Evolutionary conservation across 805 yeast species (phyloP), one percentile per base, ranked within the genome.

Genomic region (Priceomyces melissophilus): DNA sequence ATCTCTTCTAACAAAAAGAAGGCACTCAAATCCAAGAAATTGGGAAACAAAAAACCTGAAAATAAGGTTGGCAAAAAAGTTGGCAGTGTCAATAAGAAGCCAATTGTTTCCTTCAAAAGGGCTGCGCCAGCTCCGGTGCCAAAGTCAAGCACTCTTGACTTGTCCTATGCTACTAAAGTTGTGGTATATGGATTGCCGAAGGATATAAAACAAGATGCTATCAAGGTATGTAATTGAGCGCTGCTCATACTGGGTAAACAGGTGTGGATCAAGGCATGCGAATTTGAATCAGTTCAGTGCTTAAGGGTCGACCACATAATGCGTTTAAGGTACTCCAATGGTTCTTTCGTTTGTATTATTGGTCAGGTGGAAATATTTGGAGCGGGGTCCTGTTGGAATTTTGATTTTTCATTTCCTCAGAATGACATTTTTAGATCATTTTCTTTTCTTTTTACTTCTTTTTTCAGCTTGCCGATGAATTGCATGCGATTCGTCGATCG

Each of bases 181-280:
- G 81, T 86, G 57, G 93, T 89, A 43, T 81, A 87, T 58, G 87
- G 87, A 57, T 74, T 87, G 67, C 93, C 96, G 65, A 79, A 76
- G 62, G 96, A 89, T 71, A 83, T 89, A 65, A 82, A 83, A 63
- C 84, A 81, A 62, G 84, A 80, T 53, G 84, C 88, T 60, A 81
- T 87, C 60, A 86, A 81, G 83, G 93, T 85, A 83, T 81, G 91
- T 84, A 71, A 48, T 35, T 50, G 42, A 39, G 32, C 28, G 9
- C 15, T 10, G 17, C 30, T 35, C 30, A 15, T 12, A 20, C 25
- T 20, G 25, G 25, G 25, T 20, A 20, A 20, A 20, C 25, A 20
- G 7, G 25, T 8, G 25, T 20, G 25, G 25, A 20, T 20, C 25
- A 8, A 20, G 8, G 25, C 25, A 20, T 20, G 8, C 25, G 25